A percentile compares a stretch with the other conserved stretches of the same genome.
These are phyloP conservation scores for Astrephomene gubernaculifera DNA, from an alignment of 139 green algal species.

Conservation along the genomic window DNA sequence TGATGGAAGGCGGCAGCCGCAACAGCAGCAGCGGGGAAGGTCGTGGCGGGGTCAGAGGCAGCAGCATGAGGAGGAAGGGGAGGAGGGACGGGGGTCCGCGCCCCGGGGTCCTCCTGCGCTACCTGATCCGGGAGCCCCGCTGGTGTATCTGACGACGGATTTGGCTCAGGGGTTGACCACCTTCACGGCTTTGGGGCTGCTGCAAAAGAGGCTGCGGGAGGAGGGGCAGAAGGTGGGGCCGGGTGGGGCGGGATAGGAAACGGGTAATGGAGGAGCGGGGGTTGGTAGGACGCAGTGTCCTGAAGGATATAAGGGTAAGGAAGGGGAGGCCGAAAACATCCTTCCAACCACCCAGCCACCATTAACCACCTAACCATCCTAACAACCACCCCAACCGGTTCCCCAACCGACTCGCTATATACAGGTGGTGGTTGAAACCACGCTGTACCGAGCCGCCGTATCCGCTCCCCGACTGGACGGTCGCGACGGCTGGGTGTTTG, in stretches of 20 bases:
- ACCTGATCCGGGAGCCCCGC: neutral
- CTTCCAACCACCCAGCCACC: too few relatives aligned
- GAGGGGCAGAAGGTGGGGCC: constrained; percentile 22
- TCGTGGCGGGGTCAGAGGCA: neutral
- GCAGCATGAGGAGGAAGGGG: neutral
- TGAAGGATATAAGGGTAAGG: too few relatives aligned
- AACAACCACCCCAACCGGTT: neutral
- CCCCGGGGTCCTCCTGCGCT: too few relatives aligned
- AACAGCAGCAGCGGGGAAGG: neutral
- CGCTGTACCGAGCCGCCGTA: constrained; percentile 7
- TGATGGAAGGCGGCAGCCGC: neutral
- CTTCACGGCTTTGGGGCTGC: constrained; percentile 30
- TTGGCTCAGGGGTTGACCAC: constrained; percentile 18
- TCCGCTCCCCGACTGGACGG: constrained; percentile 14
- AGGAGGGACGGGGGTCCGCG: too few relatives aligned
- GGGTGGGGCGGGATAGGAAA: neutral
- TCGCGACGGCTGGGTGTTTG: constrained; percentile 32
- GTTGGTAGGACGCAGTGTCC: too few relatives aligned
- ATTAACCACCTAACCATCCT: neutral
- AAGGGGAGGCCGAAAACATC: too few relatives aligned
- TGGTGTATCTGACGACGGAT: constrained; percentile 12
- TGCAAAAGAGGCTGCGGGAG: constrained; percentile 20
- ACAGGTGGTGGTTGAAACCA: constrained; percentile 25
- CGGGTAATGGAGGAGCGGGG: too few relatives aligned
- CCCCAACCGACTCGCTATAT: neutral